Base-by-base conservation (phyloP, 768 basidiomycete species). In the Cyclocybe aegerita region DNA sequence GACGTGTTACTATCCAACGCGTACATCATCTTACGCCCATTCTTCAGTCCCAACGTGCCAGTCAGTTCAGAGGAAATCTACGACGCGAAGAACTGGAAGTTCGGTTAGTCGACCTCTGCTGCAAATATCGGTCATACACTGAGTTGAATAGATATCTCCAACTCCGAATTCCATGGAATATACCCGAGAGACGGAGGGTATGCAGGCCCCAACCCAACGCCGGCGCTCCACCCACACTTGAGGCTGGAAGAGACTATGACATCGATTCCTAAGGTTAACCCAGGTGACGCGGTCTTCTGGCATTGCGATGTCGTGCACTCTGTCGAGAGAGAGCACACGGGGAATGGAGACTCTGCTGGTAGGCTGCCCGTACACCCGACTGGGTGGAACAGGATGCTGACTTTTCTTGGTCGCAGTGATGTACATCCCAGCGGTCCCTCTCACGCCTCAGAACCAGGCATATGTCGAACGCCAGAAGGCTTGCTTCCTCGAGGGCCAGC, bases 231-330 rank as follows among this genome's bases (percentile, higher is more conserved):
- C 60, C 89, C 88, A 5, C 85, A 91, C 63, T 70, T 91, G 47
- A 70, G 72, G 50, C 73, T 90, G 1, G 74, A 77, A 0, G 67
- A 78, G 41, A 82, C 82, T 1, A 89, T 91, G 86, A 80, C 80
- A 23, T 81, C 83, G 2, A 72, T 88, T 7, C 88, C 88, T 1
- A 79, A 74, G 53, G 88, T 91, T 4, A 71, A 75, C 45, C 88
- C 88, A 0, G 90, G 90, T 1, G 89, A 91, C 60, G 81, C 85
- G 58, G 85, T 88, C 3, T 89, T 86, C 66, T 90, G 88, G 86
- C 86, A 88, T 56, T 85, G 83, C 49, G 78, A 80, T 61, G 73
- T 76, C 23, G 65, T 78, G 6, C 78, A 80, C 56, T 64, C 76
- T 1, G 78, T 80, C 17, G 78, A 80, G 56, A 46, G 55, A 38